Conservation (phyloP, 768 basidiomycete genomes). For the Podaxis sp. region DNA sequence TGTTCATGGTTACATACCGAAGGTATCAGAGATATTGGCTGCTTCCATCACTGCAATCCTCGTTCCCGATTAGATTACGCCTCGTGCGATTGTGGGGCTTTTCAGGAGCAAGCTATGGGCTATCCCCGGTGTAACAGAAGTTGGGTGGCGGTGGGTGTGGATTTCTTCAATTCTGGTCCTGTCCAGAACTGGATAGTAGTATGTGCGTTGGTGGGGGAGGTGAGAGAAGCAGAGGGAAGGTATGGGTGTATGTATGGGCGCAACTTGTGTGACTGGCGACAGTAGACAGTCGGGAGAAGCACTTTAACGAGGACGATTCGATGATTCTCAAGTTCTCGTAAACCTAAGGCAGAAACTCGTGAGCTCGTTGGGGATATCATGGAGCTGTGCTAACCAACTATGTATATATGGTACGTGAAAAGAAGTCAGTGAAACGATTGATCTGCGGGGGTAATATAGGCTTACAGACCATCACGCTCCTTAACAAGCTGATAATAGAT, state of each 20-base stretch:
- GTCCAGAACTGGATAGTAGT: neutral
- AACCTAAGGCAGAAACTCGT: neutral
- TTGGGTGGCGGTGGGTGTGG: neutral
- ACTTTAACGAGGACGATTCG: conserved; percentile 15
- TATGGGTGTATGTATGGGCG: conserved; percentile 9
- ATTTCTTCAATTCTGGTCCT: neutral
- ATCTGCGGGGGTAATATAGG: neutral
- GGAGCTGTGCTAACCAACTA: neutral
- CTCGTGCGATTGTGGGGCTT: neutral
- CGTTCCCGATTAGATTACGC: neutral
- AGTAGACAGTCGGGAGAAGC: conserved; percentile 14
- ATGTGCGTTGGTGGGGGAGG: neutral
- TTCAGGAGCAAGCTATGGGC: too few species aligned
- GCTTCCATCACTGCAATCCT: neutral
- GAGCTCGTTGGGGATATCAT: conserved; percentile 2
- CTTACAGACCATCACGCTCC: neutral
- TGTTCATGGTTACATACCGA: conserved; percentile 25
- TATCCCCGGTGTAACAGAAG: too few species aligned
- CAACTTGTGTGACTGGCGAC: conserved; percentile 5
- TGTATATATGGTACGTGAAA: neutral
- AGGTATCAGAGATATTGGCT: conserved; percentile 24
- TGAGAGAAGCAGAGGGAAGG: conserved; percentile 2
- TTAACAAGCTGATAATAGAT: neutral
- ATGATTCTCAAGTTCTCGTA: neutral
- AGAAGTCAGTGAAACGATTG: neutral